A percentile compares a stretch with the other conserved stretches of the same genome.
Conservation (phyloP, 768 basidiomycete genomes). For the Serpula lacrymans region DNA sequence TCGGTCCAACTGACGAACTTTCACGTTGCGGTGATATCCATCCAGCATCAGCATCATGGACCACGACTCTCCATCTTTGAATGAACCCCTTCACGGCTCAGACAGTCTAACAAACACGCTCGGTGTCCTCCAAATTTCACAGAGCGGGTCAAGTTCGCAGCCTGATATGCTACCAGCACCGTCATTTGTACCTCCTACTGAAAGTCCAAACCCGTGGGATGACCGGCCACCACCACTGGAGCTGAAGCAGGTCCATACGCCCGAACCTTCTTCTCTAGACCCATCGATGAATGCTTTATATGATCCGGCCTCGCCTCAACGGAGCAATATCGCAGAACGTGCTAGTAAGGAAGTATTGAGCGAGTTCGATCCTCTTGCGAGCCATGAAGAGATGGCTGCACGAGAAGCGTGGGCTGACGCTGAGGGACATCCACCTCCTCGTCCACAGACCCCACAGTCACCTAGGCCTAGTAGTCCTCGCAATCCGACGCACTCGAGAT, state of each 20-base stretch:
- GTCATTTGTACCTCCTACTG: not conserved
- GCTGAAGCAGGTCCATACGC: conserved; percentile 21
- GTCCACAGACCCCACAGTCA: conserved; percentile 28
- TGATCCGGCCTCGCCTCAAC: conserved; percentile 7
- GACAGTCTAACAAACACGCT: too few relatives aligned
- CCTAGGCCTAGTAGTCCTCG: not conserved
- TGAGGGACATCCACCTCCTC: conserved; percentile 58
- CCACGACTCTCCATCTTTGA: too few relatives aligned
- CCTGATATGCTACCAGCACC: too few relatives aligned
- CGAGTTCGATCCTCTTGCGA: conserved; percentile 69
- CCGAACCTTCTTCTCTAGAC: conserved; percentile 45
- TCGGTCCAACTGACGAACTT: too few relatives aligned
- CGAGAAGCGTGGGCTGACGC: conserved; percentile 62
- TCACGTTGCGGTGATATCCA: too few relatives aligned
- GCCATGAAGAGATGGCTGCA: conserved; percentile 54
- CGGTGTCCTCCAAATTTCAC: too few relatives aligned
- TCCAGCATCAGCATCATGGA: too few relatives aligned
- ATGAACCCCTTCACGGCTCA: too few relatives aligned
- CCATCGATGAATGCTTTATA: conserved; percentile 34
- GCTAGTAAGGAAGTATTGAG: conserved; percentile 42
- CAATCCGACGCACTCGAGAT: conserved; percentile 7
- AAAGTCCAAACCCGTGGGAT: conserved; percentile 17
- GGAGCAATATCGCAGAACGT: conserved; percentile 11
- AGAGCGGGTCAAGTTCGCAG: too few relatives aligned
- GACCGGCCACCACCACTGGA: conserved; percentile 10